Base-by-base conservation (phyloP, 1,284 basidiomycete genomes). In the Peniophora sp. region DNA sequence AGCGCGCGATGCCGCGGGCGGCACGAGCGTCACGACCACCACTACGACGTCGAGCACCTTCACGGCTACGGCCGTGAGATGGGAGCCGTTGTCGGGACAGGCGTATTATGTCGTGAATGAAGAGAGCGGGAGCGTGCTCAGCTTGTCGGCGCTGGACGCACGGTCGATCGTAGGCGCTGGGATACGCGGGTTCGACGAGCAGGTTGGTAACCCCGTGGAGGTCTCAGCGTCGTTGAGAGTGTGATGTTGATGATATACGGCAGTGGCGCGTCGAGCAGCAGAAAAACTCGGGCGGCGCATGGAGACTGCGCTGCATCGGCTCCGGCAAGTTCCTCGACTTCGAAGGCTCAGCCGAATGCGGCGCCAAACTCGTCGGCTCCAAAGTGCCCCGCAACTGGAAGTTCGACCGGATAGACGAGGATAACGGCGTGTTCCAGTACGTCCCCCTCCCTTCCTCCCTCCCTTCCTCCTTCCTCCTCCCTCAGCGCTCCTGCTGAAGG, bases 261-360 rank as follows among this genome's bases (percentile, higher is more conserved):
- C 34, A 48, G 47, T 48, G 47, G 47, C n/a, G 36, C 12, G 34
- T 48, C 15, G 47, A 48, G 47, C 34, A 41, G 23, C 34, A n/a
- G 23, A 37, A 35, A 17, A 24, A 35, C 22, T 48, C 47, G 10
- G 47, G 47, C 11, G 36, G 34, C 10, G 47, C 47, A 8, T 48
- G 47, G 47, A 32, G 34, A 12, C 24, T 48, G 14, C 47, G 47
- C 34, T 37, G 23, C 20, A 20, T 39, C 3, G 47, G 18, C 23
- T 36, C 35, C n/a, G 47, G 47, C 47, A 48, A 39, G 24, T 48
- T 22, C 35, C 36, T 48, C 35, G 47, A 48, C 35, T 48, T 48
- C 23, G 35, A 41, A 36, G 47, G 36, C 17, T 32, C 37, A 17
- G 35, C 47, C 5, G 12, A 32, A n/a, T 17, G 8, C 14, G 47